A percentile compares a stretch with the other conserved stretches of the same genome.
Conservation (phyloP, 768 basidiomycete genomes). For the Mycena metata region DNA sequence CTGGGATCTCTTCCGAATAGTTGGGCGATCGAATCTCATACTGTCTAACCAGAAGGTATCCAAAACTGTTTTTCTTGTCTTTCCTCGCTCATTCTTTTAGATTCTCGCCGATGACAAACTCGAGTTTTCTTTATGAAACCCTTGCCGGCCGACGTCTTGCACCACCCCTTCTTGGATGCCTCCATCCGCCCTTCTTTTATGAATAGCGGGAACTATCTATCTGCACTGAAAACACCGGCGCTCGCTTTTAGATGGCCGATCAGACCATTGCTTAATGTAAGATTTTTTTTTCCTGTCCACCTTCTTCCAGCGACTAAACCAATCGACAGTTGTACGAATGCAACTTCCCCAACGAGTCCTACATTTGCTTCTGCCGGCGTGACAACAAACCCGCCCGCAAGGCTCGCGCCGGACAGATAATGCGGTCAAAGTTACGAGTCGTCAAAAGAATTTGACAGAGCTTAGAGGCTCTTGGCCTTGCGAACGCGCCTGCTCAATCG, state of each 20-base stretch:
- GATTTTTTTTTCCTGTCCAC: conserved; percentile 17
- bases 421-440: conserved; percentile 87
- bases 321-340: conserved; percentile 83
- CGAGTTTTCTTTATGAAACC: conserved; percentile 73
- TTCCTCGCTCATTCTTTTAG: conserved; percentile 45
- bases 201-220: conserved; percentile 81
- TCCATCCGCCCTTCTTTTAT: conserved; percentile 68
- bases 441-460: conserved; percentile 82
- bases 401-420: conserved; percentile 92
- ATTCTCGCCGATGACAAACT: conserved; percentile 78
- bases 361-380: conserved; percentile 96
- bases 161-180: conserved; percentile 79
- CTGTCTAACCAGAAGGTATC: conserved; percentile 87
- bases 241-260: conserved; percentile 87
- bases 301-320: conserved; percentile 8
- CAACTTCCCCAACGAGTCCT: conserved; percentile 91
- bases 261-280: conserved; percentile 91
- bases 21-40: too few relatives aligned
- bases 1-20: too few relatives aligned
- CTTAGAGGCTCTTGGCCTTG: conserved; percentile 82
- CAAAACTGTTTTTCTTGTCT: conserved; percentile 71
- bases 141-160: conserved; percentile 73
- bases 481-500: conserved; percentile 76
- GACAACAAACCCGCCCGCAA: conserved; percentile 96
- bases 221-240: conserved; percentile 93